phyloP scores from a whole-genome alignment of 1,284 basidiomycete species.

The Pseudozyma sp. region DNA sequence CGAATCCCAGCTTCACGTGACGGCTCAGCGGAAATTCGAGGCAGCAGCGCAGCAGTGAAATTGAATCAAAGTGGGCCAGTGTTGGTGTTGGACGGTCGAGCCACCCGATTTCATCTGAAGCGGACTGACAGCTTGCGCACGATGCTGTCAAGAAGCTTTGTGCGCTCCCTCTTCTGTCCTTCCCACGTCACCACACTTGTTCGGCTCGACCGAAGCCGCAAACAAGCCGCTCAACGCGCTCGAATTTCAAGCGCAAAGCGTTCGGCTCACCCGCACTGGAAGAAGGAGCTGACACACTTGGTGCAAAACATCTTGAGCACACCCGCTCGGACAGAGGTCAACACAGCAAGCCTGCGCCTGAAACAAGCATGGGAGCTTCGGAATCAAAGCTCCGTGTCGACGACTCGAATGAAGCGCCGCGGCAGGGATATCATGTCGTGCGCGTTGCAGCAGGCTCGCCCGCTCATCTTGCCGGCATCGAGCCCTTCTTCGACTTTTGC shows the following conservation, averaged over 20 bases:
- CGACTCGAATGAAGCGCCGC: constrained; percentile 54
- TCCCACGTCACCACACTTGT: background rate
- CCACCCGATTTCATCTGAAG: constrained; percentile 23
- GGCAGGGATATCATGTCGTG: constrained; percentile 66
- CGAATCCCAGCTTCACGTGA: constrained; percentile 41
- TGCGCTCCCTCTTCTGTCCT: background rate
- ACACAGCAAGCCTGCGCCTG: background rate
- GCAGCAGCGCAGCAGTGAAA: constrained; percentile 14
- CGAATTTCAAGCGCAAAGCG: background rate
- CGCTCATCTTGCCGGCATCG: constrained; percentile 81
- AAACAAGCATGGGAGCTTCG: constrained; percentile 36
- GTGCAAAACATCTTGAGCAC: too few relatives aligned
- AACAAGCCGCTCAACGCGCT: too few relatives aligned
- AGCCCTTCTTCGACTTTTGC: constrained; percentile 97
- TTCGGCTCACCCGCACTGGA: background rate
- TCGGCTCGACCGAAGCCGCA: too few relatives aligned
- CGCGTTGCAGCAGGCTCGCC: constrained; percentile 68
- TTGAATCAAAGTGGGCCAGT: background rate
- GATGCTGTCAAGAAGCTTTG: background rate
- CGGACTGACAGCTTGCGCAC: background rate
- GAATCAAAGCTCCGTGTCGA: constrained; percentile 44
- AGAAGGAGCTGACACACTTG: background rate
- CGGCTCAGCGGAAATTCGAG: constrained; percentile 6
- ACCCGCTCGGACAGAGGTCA: too few relatives aligned
- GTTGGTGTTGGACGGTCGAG: constrained; percentile 32